Conservation (phyloP, 441 rosid genomes). For the Eugenia klotzschiana region DNA sequence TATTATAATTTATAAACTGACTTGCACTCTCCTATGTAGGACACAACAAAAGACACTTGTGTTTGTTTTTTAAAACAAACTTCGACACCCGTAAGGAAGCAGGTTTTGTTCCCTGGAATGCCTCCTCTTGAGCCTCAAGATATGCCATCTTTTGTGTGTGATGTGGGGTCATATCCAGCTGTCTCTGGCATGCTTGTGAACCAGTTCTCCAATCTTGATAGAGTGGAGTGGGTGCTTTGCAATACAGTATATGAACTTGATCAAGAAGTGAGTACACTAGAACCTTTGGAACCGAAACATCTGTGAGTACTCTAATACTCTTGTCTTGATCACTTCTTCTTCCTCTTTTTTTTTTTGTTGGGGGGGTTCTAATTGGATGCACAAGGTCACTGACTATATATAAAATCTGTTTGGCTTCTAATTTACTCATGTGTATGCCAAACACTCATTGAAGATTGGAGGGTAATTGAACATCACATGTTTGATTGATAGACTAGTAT, state of each 20-base stretch:
- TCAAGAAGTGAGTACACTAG: background rate
- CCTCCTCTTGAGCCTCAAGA: slow-evolving; percentile 11
- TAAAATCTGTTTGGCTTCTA: background rate
- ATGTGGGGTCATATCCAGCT: background rate
- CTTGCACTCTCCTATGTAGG: too few relatives aligned
- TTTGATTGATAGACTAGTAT: too few relatives aligned
- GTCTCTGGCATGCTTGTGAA: background rate
- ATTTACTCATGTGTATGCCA: background rate
- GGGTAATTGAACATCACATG: too few relatives aligned
- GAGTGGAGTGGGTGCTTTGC: background rate
- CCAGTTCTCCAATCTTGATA: background rate
- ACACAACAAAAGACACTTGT: too few relatives aligned
- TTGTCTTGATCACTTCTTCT: background rate
- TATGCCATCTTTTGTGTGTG: background rate
- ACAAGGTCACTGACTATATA: background rate
- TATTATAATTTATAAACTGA: too few relatives aligned
- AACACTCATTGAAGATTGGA: background rate
- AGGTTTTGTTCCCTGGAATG: slow-evolving; percentile 24
- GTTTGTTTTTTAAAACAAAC: too few relatives aligned
- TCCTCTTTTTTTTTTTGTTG: background rate
- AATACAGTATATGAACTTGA: background rate
- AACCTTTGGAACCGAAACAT: background rate
- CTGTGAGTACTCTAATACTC: background rate
- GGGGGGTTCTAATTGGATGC: background rate
- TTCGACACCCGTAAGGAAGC: too few relatives aligned